Conservation (phyloP, 2,329 filamentous ascomycete genomes). For the Cladophialophora psammophila region DNA sequence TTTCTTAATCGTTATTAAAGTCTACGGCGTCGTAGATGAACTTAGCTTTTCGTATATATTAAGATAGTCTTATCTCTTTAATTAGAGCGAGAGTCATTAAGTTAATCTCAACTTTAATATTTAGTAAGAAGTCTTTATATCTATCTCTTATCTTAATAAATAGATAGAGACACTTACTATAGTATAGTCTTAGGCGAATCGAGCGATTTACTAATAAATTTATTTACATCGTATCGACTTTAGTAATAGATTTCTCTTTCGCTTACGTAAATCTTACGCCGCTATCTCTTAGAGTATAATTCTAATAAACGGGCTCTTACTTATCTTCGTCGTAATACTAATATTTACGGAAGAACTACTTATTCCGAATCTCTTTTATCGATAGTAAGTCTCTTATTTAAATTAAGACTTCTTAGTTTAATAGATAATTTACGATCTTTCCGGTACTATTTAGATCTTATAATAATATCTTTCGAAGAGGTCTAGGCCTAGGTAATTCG, state of each 20-base stretch:
- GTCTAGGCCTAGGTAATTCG: not conserved
- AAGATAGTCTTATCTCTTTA: not conserved
- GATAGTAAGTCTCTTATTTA: not conserved
- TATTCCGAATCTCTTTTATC: not conserved
- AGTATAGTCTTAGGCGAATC: not conserved
- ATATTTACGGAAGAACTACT: slow-evolving; percentile 5
- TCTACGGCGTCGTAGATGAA: slow-evolving; percentile 6
- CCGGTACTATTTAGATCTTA: slow-evolving; percentile 8
- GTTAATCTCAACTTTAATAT: not conserved
- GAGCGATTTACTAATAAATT: not conserved
- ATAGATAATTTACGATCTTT: slow-evolving; percentile 9
- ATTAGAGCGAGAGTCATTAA: not conserved
- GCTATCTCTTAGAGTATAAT: not conserved
- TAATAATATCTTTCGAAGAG: not conserved
- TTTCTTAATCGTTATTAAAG: not conserved
- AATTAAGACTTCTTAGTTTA: slow-evolving; percentile 1
- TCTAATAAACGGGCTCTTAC: slow-evolving; percentile 1
- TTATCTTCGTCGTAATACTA: slow-evolving; percentile 10
- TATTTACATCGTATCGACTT: not conserved
- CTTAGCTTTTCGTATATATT: not conserved
- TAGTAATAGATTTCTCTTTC: not conserved
- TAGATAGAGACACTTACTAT: slow-evolving; percentile 6
- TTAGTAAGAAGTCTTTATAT: not conserved
- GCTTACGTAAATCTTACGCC: not conserved
- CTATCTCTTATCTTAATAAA: not conserved